Conservation (phyloP, 306 rosid genomes). For the Neltuma alba region DNA sequence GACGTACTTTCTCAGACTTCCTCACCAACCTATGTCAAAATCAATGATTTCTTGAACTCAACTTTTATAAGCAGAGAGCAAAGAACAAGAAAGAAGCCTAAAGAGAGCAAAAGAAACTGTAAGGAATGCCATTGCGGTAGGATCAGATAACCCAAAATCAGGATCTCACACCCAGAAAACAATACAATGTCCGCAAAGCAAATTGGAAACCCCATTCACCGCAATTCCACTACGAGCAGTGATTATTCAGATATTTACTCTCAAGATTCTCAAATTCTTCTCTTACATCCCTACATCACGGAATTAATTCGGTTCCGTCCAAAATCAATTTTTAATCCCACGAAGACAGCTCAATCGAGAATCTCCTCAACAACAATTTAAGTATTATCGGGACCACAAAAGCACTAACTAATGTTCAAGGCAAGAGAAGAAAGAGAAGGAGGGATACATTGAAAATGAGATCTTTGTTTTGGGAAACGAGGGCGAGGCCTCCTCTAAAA, state of each 20-base stretch:
- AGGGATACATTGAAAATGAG: constrained; percentile 81
- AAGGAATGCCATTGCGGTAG: not conserved
- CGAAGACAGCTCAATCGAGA: not conserved
- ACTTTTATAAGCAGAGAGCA: not conserved
- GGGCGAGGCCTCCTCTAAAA: constrained; percentile 93
- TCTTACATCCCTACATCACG: not conserved
- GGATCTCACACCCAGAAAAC: not conserved
- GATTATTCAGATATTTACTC: not conserved
- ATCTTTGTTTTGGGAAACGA: constrained; percentile 86
- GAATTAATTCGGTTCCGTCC: not conserved
- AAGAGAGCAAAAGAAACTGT: not conserved
- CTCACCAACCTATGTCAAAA: not conserved
- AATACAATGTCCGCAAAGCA: constrained; percentile 7
- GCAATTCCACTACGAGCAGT: not conserved
- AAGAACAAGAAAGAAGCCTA: not conserved
- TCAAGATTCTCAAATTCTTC: not conserved
- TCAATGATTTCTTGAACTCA: not conserved
- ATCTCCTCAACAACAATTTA: not conserved
- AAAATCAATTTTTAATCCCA: not conserved
- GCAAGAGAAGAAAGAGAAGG: constrained; percentile 4
- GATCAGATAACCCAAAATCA: not conserved
- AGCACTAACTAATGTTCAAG: not conserved
- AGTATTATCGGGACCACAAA: not conserved
- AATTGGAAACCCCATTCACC: not conserved
- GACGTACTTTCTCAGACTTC: not conserved